Conservation (phyloP, 2,329 filamentous ascomycete species). For the Trichophyton benhamiae region DNA sequence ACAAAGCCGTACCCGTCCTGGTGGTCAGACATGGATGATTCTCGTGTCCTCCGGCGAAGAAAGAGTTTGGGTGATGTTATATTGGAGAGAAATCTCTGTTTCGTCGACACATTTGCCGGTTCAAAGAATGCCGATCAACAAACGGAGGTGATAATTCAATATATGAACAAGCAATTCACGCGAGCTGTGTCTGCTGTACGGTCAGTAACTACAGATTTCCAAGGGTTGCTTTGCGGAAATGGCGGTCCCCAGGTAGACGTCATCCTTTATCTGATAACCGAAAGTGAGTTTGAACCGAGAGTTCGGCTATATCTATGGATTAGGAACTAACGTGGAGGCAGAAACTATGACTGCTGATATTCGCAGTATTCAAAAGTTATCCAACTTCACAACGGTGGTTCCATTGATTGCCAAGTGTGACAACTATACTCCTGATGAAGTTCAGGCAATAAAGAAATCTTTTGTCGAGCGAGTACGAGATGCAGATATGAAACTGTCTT, state of each 20-base stretch:
- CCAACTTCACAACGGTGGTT: slow-evolving; percentile 68
- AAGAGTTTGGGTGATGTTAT: slow-evolving; percentile 65
- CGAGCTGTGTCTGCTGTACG: slow-evolving; percentile 49
- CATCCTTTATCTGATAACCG: slow-evolving; percentile 67
- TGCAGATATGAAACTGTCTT: slow-evolving; percentile 52
- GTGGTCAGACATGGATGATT: slow-evolving; percentile 71
- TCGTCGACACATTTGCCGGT: slow-evolving; percentile 65
- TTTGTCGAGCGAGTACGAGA: slow-evolving; percentile 24
- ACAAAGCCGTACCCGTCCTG: slow-evolving; percentile 77
- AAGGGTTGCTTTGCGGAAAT: slow-evolving; percentile 65
- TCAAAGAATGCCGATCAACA: slow-evolving; percentile 39
- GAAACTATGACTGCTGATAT: slow-evolving; percentile 53
- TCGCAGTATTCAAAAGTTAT: slow-evolving; percentile 57
- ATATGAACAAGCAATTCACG: slow-evolving; percentile 58
- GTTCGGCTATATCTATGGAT: not conserved
- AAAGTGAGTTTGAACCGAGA: slow-evolving; percentile 41
- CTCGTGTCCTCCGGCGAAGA: slow-evolving; percentile 46
- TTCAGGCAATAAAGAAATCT: slow-evolving; percentile 46
- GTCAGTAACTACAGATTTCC: slow-evolving; percentile 61
- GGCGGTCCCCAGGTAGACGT: slow-evolving; percentile 76
- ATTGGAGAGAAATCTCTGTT: slow-evolving; percentile 83
- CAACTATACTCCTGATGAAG: slow-evolving; percentile 46
- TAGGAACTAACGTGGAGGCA: slow-evolving; percentile 19
- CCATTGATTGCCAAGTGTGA: slow-evolving; percentile 72
- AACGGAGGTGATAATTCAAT: slow-evolving; percentile 52